Base-by-base conservation (phyloP, 2,329 filamentous ascomycete species). In the Ceratocystis alfenasii region DNA sequence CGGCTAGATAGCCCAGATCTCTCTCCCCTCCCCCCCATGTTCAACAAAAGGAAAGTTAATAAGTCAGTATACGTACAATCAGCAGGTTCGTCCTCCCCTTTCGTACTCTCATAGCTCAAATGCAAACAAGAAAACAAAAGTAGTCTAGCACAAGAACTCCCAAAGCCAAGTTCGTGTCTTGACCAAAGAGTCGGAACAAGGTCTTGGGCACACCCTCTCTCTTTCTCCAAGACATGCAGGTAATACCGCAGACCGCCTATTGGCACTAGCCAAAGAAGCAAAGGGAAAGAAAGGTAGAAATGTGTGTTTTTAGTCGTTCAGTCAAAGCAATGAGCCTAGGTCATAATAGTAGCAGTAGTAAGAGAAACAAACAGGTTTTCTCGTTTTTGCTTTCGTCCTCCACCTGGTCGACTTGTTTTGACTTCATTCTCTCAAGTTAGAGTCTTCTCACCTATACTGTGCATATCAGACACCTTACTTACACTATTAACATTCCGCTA, bases 221-320 rank as follows among this genome's bases (percentile, higher is more conserved):
- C 36, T 41, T 28, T n/a, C n/a, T 17, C 30, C 60, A 28, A 62
- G 36, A 62, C 33, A 62, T 62, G 55, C 55, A 59, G 55, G 55
- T 59, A 8, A 59, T 59, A 59, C 55, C 33, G 55, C 55, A 59
- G 55, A 59, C 55, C 55, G 55, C 55, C 33, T 59, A 36, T 59
- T 59, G n/a, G 22, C 48, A 53, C 48, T 25, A 53, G 22, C 5
- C 22, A n/a, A 53, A 53, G n/a, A 22, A 53, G 4, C 48, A n/a
- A 53, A 53, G n/a, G 36, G 36, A 41, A 41, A 41, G 36, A 41
- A 41, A 12, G 10, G 12, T 12, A 41, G 36, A 12, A 41, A 41
- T 12, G 10, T 41, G 36, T 12, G 10, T 41, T 41, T 41, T 41
- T 41, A 12, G 36, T 12, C 36, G 10, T 41, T 41, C 12, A 12